phyloP scores from a whole-genome alignment of 768 basidiomycete genomes.

The Kwoniella mangroviensis region DNA sequence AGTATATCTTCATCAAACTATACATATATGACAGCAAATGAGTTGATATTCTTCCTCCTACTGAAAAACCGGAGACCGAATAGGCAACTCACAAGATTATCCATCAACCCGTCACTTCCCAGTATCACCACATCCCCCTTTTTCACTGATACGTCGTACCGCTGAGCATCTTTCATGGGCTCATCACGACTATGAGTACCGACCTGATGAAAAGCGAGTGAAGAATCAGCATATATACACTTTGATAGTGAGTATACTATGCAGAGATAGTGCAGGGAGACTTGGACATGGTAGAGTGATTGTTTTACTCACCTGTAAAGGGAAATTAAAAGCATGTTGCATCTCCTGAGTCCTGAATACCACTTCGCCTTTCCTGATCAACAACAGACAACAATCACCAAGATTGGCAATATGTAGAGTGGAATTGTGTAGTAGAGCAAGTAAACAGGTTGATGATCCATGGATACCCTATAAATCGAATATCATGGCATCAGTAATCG shows the following conservation, averaged over 20 bases:
- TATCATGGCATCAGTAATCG: background rate
- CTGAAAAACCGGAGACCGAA: background rate
- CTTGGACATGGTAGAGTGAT: too few species aligned
- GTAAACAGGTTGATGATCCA: conserved; percentile 60
- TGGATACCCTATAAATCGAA: conserved; percentile 60
- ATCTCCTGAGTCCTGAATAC: conserved; percentile 89
- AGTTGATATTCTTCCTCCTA: too few species aligned
- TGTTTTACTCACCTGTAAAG: conserved; percentile 40
- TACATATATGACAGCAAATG: background rate
- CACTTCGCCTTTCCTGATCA: conserved; percentile 73
- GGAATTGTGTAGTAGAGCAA: conserved; percentile 58
- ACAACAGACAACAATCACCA: conserved; percentile 71
- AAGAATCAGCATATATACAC: conserved; percentile 3
- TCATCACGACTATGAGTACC: conserved; percentile 64
- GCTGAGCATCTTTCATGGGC: conserved; percentile 69
- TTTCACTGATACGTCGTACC: conserved; percentile 61
- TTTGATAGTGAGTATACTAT: too few species aligned
- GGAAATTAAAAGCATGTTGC: conserved; percentile 74
- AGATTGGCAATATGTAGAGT: conserved; percentile 54
- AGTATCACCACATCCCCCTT: conserved; percentile 59
- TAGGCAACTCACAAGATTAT: conserved; percentile 54
- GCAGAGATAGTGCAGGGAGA: too few species aligned
- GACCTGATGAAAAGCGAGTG: too few species aligned
- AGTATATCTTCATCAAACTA: conserved; percentile 58
- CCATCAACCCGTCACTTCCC: conserved; percentile 57